Evolutionary conservation across 306 rosid species (phyloP).

Genomic region (Prunus fruticosa): DNA sequence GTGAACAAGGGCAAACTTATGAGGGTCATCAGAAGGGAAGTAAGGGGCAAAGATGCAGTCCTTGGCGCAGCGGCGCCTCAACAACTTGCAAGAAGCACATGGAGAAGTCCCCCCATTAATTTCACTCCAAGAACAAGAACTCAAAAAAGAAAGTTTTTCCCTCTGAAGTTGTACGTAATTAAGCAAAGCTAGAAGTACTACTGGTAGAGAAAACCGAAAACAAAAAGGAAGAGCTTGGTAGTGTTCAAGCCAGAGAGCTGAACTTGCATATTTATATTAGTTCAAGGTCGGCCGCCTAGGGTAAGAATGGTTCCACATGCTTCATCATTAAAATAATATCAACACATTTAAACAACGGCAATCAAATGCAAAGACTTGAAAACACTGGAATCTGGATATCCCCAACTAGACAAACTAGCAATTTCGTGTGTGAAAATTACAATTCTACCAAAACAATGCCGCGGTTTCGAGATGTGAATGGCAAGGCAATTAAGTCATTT

Average conservation of each 20-base stretch:
- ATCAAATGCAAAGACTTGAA: constrained; percentile 14
- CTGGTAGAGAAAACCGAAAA: background rate
- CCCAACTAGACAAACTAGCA: constrained; percentile 9
- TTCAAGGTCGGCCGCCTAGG: constrained; percentile 27
- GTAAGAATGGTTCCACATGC: constrained; percentile 51
- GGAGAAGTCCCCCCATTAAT: constrained; percentile 69
- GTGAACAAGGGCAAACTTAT: constrained; percentile 79
- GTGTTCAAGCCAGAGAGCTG: constrained; percentile 28
- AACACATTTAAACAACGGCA: constrained; percentile 1
- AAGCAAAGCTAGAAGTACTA: background rate
- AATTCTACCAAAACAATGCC: background rate
- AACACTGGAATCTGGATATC: constrained; percentile 19
- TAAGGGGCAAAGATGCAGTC: constrained; percentile 80
- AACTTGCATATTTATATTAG: constrained; percentile 49
- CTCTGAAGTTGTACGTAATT: background rate
- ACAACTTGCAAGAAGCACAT: constrained; percentile 78
- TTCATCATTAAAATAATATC: constrained; percentile 33
- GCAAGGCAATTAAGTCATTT: constrained; percentile 27
- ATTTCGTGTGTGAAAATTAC: constrained; percentile 28
- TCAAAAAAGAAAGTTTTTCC: background rate
- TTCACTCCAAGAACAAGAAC: background rate
- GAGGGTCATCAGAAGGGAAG: constrained; percentile 73
- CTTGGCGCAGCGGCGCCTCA: constrained; percentile 80
- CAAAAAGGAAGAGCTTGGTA: background rate
- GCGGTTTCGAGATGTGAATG: background rate